A percentile compares a stretch with the other conserved stretches of the same genome.
Conservation (phyloP, 2,329 filamentous ascomycete genomes). For the Alternaria solani region DNA sequence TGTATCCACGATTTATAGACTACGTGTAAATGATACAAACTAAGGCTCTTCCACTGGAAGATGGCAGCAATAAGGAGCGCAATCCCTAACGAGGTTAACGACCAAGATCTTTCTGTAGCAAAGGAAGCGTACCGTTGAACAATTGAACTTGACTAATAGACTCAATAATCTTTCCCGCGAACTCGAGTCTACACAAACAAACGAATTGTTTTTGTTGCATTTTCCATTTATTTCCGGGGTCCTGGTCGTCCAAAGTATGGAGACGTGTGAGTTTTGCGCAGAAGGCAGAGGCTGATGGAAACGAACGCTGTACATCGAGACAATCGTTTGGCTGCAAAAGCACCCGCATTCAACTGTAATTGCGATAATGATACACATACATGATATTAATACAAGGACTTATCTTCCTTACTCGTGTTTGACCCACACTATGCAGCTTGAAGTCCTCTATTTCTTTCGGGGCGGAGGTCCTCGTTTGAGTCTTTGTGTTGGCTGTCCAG, state of each 20-base stretch:
- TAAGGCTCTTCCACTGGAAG: background rate
- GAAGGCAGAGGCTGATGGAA: background rate
- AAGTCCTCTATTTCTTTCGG: background rate
- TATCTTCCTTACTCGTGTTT: background rate
- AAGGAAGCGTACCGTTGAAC: background rate
- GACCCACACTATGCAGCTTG: background rate
- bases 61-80: background rate
- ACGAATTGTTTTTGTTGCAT: background rate
- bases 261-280: background rate
- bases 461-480: background rate
- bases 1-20: background rate
- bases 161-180: background rate
- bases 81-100: background rate
- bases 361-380: background rate
- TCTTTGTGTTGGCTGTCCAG: background rate
- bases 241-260: background rate
- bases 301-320: background rate
- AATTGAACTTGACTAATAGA: background rate
- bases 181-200: background rate
- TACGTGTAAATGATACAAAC: background rate
- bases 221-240: background rate
- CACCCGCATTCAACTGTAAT: background rate
- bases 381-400: background rate
- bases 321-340: background rate
- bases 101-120: background rate